Evolutionary conservation across 139 green algal genomes (phyloP).

Genomic region (Tetraselmis striata): DNA sequence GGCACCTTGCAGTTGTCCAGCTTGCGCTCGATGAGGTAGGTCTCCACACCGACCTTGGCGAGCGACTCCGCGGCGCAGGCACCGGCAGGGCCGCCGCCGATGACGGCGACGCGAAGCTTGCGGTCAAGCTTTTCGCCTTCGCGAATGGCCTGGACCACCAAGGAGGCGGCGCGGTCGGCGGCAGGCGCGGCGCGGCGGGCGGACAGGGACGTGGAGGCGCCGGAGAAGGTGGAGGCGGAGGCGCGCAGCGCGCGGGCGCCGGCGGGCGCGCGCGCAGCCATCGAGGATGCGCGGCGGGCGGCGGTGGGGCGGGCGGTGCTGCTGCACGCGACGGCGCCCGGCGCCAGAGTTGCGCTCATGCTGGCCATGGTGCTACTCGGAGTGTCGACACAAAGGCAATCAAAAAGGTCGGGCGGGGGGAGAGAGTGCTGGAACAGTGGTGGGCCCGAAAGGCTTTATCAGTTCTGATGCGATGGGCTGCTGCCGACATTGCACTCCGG

Average conservation of each 20-base stretch:
- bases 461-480: neutral
- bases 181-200: constrained; percentile 9
- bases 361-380: neutral
- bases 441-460: neutral
- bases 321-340: neutral
- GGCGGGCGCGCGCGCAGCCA: neutral
- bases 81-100: constrained; percentile 90
- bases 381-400: no score
- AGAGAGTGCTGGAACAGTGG: neutral
- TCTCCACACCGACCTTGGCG: constrained; percentile 87
- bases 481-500: neutral
- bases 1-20: constrained; percentile 96
- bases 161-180: constrained; percentile 8
- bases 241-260: neutral
- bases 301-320: neutral
- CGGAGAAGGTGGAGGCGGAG: neutral
- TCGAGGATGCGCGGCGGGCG: neutral
- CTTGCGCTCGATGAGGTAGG: constrained; percentile 95
- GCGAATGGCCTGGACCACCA: constrained; percentile 47
- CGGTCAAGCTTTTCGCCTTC: constrained; percentile 71
- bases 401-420: neutral
- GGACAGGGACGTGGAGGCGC: neutral
- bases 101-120: constrained; percentile 84
- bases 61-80: constrained; percentile 93
- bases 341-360: neutral